These are phyloP conservation scores for Hydrangea macrophylla DNA, from an alignment of 148 eudicot species.

Conservation along the genomic window DNA sequence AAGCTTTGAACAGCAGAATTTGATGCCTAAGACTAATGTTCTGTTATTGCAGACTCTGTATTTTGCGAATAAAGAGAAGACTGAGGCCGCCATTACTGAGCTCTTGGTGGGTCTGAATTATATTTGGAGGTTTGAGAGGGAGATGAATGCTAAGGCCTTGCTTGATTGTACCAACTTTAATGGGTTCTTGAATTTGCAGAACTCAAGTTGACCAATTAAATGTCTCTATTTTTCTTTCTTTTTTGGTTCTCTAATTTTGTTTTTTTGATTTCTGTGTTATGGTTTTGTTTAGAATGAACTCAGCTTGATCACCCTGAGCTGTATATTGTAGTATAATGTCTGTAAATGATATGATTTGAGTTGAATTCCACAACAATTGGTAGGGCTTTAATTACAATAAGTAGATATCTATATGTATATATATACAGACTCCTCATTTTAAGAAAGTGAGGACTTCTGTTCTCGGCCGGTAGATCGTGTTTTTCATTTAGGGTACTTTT, in stretches of 20 bases:
- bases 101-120: constrained; percentile 87
- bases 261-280: constrained; percentile 1
- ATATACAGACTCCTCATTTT: not conserved
- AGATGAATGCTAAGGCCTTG: constrained; percentile 86
- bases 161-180: constrained; percentile 44
- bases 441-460: too few species aligned
- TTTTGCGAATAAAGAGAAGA: constrained; percentile 71
- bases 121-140: constrained; percentile 89
- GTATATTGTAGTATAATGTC: constrained; percentile 18
- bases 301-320: constrained; percentile 12
- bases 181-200: constrained; percentile 29
- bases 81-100: constrained; percentile 91
- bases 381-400: constrained; percentile 3
- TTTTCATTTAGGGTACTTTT: too few species aligned
- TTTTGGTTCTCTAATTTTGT: not conserved
- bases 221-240: not conserved
- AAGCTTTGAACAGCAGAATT: constrained; percentile 81
- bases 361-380: not conserved
- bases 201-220: constrained; percentile 5
- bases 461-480: too few species aligned
- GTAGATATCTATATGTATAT: constrained; percentile 12
- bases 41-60: constrained; percentile 63
- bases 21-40: constrained; percentile 52
- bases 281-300: constrained; percentile 15
- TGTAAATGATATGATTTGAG: constrained; percentile 24